Percentiles rank a stretch among this genome's conserved stretches.
Conservation (phyloP, 2,329 filamentous ascomycete species). For the Alternaria gansuensis region DNA sequence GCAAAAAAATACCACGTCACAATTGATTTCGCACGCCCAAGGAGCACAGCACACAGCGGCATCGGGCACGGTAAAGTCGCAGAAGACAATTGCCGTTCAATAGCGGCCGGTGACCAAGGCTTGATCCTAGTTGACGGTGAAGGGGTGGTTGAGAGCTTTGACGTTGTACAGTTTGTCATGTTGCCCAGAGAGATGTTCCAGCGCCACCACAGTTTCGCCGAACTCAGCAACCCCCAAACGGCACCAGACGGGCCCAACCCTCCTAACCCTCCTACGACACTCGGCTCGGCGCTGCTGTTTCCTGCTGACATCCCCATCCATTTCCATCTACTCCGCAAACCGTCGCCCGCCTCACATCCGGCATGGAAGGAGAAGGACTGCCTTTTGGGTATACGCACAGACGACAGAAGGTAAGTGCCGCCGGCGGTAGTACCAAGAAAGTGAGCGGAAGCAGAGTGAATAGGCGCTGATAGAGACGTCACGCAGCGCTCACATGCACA, state of each 20-base stretch:
- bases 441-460: conserved; percentile 13
- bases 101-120: background rate
- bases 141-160: background rate
- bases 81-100: background rate
- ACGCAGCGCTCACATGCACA: conserved; percentile 48
- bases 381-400: conserved; percentile 46
- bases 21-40: background rate
- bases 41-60: background rate
- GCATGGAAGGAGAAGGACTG: conserved; percentile 44
- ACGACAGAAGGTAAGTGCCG: conserved; percentile 47
- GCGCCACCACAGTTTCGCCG: conserved; percentile 28
- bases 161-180: conserved; percentile 10
- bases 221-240: conserved; percentile 19
- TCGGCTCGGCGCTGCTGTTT: conserved; percentile 7
- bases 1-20: conserved; percentile 5
- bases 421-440: conserved; percentile 6
- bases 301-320: conserved; percentile 6
- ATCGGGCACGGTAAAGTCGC: background rate
- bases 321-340: conserved; percentile 3
- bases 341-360: conserved; percentile 9
- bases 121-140: conserved; percentile 6
- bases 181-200: conserved; percentile 10
- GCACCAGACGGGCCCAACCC: conserved; percentile 11
- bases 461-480: conserved; percentile 23
- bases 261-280: conserved; percentile 1